phyloP scores from a whole-genome alignment of 768 basidiomycete species.

The Psilocybe subaeruginosa region DNA sequence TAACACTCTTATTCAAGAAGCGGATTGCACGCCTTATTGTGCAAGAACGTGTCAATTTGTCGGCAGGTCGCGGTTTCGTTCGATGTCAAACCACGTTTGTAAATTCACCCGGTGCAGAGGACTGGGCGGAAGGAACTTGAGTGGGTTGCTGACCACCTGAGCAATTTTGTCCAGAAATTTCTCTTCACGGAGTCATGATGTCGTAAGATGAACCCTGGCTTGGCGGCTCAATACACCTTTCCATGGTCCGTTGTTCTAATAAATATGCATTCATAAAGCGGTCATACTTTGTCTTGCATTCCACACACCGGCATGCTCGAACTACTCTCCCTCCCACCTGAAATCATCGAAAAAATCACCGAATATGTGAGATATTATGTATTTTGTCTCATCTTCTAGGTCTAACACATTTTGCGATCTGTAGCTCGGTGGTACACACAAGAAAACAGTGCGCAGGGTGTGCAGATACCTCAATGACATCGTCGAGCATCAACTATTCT shows the following conservation, averaged over 20 bases:
- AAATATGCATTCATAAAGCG: not conserved
- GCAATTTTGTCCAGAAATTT: not conserved
- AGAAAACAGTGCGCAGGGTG: conserved; percentile 18
- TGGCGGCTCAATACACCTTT: conserved; percentile 5
- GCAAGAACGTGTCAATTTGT: not conserved
- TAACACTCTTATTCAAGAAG: not conserved
- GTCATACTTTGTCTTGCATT: not conserved
- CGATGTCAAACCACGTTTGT: not conserved
- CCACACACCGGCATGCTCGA: conserved; percentile 13
- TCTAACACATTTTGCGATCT: not conserved
- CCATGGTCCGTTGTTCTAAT: not conserved
- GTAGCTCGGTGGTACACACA: conserved; percentile 19
- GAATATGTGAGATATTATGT: conserved; percentile 10
- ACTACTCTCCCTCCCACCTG: conserved; percentile 19
- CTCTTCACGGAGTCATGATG: not conserved
- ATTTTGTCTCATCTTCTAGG: not conserved
- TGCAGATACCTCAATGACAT: conserved; percentile 20
- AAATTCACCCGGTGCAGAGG: not conserved
- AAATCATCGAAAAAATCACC: conserved; percentile 21
- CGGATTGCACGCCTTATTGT: not conserved
- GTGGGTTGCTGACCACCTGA: not conserved
- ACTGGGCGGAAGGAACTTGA: conserved; percentile 6
- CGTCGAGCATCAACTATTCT: conserved; percentile 23
- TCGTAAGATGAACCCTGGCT: conserved; percentile 3
- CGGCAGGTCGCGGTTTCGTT: not conserved